Percentiles rank a stretch among this genome's conserved stretches.
phyloP scores from a whole-genome alignment of 2,329 filamentous ascomycete species.

The Fusarium sp. region DNA sequence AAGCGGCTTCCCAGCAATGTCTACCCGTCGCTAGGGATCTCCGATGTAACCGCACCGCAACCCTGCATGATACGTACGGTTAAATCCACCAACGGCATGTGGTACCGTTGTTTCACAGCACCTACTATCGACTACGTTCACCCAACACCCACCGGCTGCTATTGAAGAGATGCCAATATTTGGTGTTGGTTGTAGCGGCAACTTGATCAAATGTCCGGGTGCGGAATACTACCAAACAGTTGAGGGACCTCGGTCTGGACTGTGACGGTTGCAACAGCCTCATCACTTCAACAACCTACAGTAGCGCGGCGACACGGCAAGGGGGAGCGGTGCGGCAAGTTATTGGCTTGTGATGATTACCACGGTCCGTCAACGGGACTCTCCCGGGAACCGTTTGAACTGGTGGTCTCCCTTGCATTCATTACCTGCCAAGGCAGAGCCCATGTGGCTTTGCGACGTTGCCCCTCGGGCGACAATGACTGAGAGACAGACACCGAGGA shows the following conservation, averaged over 20 bases:
- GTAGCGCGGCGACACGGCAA: constrained; percentile 5
- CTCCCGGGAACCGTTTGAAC: constrained; percentile 27
- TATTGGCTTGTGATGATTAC: constrained; percentile 23
- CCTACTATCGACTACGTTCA: not conserved
- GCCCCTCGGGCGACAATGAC: constrained; percentile 1
- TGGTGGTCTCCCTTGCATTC: constrained; percentile 25
- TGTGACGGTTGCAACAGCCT: not conserved
- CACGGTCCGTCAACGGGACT: constrained; percentile 24
- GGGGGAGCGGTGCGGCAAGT: constrained; percentile 11
- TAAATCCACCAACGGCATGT: constrained; percentile 24
- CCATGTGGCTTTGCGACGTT: constrained; percentile 30
- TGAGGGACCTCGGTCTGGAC: constrained; percentile 5
- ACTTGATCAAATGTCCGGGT: not conserved
- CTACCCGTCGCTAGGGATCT: constrained; percentile 14
- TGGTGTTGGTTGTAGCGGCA: constrained; percentile 8
- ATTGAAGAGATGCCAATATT: not conserved
- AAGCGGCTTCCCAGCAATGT: constrained; percentile 34
- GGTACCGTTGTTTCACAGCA: constrained; percentile 20
- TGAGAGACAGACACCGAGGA: constrained; percentile 6
- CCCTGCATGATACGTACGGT: constrained; percentile 29
- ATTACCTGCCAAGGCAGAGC: constrained; percentile 11
- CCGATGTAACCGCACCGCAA: constrained; percentile 29
- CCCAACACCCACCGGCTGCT: not conserved
- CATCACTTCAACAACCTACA: not conserved
- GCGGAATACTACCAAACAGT: not conserved